These are phyloP conservation scores for Leucocoprinus leucothites DNA, from an alignment of 768 basidiomycete species.

Conservation along the genomic window DNA sequence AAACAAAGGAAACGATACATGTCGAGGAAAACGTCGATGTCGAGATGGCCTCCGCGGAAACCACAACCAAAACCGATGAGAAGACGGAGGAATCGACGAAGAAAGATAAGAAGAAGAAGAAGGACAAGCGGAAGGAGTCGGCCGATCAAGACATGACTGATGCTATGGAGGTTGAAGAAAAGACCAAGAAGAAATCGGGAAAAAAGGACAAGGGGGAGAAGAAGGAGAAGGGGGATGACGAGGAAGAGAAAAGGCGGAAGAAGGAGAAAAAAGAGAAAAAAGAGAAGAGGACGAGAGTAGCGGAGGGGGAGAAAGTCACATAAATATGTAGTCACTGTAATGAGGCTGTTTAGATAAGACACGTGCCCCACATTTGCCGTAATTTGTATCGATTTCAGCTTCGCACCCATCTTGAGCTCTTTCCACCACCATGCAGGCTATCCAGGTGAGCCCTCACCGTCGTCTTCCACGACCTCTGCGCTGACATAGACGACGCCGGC, in stretches of 20 bases:
- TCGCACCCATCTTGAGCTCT: slow-evolving; percentile 18
- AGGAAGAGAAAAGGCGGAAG: slow-evolving; percentile 30
- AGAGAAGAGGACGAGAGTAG: slow-evolving; percentile 19
- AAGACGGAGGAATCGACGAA: slow-evolving; percentile 1
- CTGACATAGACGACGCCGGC: slow-evolving; percentile 3
- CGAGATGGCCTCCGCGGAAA: too few relatives aligned
- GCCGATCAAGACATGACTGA: too few relatives aligned
- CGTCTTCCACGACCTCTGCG: background rate
- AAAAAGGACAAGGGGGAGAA: slow-evolving; percentile 17
- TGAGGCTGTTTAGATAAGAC: background rate
- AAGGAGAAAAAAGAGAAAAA: slow-evolving; percentile 19
- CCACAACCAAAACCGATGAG: too few relatives aligned
- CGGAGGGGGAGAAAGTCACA: slow-evolving; percentile 8
- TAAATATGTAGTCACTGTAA: slow-evolving; percentile 12
- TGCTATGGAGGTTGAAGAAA: slow-evolving; percentile 12
- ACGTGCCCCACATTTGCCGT: slow-evolving; percentile 4
- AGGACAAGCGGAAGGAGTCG: slow-evolving; percentile 18
- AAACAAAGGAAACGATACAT: background rate
- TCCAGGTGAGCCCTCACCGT: slow-evolving; percentile 29
- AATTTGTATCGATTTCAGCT: slow-evolving; percentile 10
- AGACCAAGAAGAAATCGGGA: slow-evolving; percentile 13
- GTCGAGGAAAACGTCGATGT: slow-evolving; percentile 14
- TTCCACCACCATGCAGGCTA: slow-evolving; percentile 33
- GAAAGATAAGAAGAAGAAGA: slow-evolving; percentile 17
- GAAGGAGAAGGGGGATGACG: slow-evolving; percentile 23